Base-by-base conservation (phyloP, 2,329 filamentous ascomycete species). In the Diaporthe sp. region DNA sequence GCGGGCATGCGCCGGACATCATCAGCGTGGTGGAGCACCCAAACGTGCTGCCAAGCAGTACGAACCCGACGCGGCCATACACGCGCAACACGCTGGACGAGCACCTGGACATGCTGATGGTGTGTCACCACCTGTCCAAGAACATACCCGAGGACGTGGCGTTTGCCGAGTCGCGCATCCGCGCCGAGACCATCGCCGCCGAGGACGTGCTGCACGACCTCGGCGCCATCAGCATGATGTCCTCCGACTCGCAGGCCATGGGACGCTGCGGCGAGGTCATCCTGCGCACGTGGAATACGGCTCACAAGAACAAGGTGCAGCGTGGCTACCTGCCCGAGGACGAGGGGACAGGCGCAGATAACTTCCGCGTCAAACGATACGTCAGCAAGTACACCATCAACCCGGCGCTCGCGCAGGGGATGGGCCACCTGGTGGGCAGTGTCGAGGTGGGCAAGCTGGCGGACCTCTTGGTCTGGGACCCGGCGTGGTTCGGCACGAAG, bases 61-160 rank as follows among this genome's bases (percentile, higher is more conserved):
- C 96, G 0, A 98, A 98, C 82, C 96, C 96, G 0, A 98, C 96
- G 1, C 89, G 96, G 2, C 96, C 96, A 0, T 98, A 92, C 83
- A 98, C 96, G 2, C 88, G 89, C 77, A 98, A 98, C 86, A 98
- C 96, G 0, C 89, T 98, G 0, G 96, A 98, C 81, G 96, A 98
- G 84, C 96, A 98, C 84, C 90, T 98, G 19, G 96, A 98, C 85
- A 98, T 98, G 96, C 87, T 98, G 61, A 98, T 98, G 96, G 95
- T 98, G 50, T 98, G 96, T 86, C 96, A 98, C 83, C 96, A 98
- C 81, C 87, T 98, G 13, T 95, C 92, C 70, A 94, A 94, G 83
- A 92, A 98, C 83, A 98, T 98, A 75, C 94, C 96, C 73, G 96
- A 98, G 85, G 96, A 98, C 81, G 93, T 98, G 19, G 95, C 96